Evolutionary conservation across 2,329 filamentous ascomycete genomes (phyloP).

Genomic region (Aspergillus spinulosporus): DNA sequence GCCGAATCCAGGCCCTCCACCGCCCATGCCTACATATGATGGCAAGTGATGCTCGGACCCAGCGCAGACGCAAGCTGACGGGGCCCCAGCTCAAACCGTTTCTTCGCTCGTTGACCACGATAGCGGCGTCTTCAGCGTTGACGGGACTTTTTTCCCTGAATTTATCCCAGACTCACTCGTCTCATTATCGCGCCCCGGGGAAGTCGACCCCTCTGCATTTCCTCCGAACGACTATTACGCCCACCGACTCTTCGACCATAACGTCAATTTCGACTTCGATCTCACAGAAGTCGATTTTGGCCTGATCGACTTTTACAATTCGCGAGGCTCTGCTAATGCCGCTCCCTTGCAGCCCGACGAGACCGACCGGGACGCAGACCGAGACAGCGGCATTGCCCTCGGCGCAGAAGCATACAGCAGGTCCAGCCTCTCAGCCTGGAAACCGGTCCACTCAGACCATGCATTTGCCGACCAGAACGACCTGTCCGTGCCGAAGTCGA

Average conservation of each 20-base stretch:
- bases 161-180: conserved; percentile 33
- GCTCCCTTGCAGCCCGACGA: conserved; percentile 15
- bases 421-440: conserved; percentile 33
- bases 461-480: conserved; percentile 30
- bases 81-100: conserved; percentile 13
- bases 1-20: neutral
- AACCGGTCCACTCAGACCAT: conserved; percentile 27
- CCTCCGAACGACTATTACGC: conserved; percentile 28
- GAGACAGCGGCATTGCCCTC: conserved; percentile 30
- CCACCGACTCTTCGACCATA: conserved; percentile 24
- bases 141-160: conserved; percentile 32
- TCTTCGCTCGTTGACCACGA: conserved; percentile 29
- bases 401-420: conserved; percentile 32
- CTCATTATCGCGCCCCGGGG: conserved; percentile 26
- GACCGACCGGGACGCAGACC: conserved; percentile 22
- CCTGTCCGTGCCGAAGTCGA: conserved; percentile 28
- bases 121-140: conserved; percentile 31
- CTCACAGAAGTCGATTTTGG: conserved; percentile 32
- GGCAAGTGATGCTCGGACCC: conserved; percentile 3
- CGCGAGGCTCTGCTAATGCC: conserved; percentile 17
- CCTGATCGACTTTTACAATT: conserved; percentile 30
- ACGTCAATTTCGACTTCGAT: conserved; percentile 27
- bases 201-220: conserved; percentile 24
- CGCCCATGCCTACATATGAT: conserved; percentile 18
- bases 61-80: neutral